Evolutionary conservation across 2,329 filamentous ascomycete species (phyloP), one percentile per base, ranked within the genome.

Genomic region (Chaetoscypha palmicola): DNA sequence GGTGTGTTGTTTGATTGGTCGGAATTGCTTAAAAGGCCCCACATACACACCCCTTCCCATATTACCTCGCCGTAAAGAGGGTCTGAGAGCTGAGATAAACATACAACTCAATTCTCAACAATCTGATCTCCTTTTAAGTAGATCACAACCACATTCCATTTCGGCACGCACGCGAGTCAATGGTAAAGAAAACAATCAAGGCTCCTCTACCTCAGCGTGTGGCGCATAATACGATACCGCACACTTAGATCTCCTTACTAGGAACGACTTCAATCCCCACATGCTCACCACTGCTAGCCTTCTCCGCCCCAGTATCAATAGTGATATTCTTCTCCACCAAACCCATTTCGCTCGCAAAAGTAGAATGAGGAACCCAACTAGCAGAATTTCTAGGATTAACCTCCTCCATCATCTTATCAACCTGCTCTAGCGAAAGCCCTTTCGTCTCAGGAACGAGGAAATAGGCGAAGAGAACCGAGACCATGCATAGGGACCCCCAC

Each of bases 381-480:
- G 46, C 23, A 5, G 55, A 58, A 2, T 57, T 55, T n/a, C 71
- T 62, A 0, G 72, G 71, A 10, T 58, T 63, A 4, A 65, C 64
- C 52, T 74, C 68, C 43, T 67, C 68, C 62, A 89, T 88, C 38
- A 89, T 66, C 66, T 85, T 75, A 58, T 94, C 86, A 48, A 94
- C 81, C 65, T 92, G 77, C 64, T 94, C 86, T 21, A 92, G 76
- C 0, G 77, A 80, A 9, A 89, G 74, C n/a, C 85, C 85, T 73
- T 92, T 94, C 48, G 87, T 94, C 71, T 92, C 87, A 59, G 89
- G 90, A 58, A 94, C 78, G 64, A 80, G 77, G 63, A 83, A 82
- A 62, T 76, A 84, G 16, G 84, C 81, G 59, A 86, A 86, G 12
- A 79, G 67, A 50, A 86, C 81, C 62, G 79, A 82, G 46, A 81